phyloP scores from a whole-genome alignment of 2,329 filamentous ascomycete species.

The Xylariales sp. region DNA sequence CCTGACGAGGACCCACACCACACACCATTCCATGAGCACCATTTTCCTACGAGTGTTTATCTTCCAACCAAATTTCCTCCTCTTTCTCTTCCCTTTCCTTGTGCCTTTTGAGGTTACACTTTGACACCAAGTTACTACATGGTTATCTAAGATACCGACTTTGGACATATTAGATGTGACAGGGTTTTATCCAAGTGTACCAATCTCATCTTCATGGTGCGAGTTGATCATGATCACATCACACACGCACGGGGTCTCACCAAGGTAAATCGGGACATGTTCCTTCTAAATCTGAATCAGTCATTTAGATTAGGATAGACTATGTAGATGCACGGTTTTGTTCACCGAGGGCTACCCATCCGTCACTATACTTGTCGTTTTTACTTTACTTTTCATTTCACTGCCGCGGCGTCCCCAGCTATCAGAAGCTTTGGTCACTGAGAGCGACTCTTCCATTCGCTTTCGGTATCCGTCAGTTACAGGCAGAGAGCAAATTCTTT shows the following conservation, averaged over 20 bases:
- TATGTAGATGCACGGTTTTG: constrained; percentile 12
- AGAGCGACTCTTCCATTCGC: constrained; percentile 71
- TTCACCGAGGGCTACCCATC: background rate
- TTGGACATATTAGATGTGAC: background rate
- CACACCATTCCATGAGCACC: background rate
- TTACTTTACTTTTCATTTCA: constrained; percentile 23
- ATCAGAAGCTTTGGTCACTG: constrained; percentile 68
- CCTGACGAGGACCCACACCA: constrained; percentile 4
- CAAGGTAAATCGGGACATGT: background rate
- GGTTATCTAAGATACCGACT: background rate
- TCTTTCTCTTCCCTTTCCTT: background rate
- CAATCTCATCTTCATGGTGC: too few species aligned
- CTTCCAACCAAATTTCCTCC: background rate
- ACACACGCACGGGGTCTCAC: constrained; percentile 1
- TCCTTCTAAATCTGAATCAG: background rate
- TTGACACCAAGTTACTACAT: background rate
- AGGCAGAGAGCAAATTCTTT: constrained; percentile 77
- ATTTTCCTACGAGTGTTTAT: background rate
- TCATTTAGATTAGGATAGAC: constrained; percentile 12
- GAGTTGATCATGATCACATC: background rate
- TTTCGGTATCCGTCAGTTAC: constrained; percentile 80
- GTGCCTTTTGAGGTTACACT: background rate
- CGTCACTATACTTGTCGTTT: background rate
- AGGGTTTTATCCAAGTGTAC: background rate
- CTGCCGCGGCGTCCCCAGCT: constrained; percentile 67